Percentiles rank a stretch among this genome's conserved stretches.
These are phyloP conservation scores for Anethum foeniculum DNA, from an alignment of 140 eudicot genomes.

Conservation along the genomic window DNA sequence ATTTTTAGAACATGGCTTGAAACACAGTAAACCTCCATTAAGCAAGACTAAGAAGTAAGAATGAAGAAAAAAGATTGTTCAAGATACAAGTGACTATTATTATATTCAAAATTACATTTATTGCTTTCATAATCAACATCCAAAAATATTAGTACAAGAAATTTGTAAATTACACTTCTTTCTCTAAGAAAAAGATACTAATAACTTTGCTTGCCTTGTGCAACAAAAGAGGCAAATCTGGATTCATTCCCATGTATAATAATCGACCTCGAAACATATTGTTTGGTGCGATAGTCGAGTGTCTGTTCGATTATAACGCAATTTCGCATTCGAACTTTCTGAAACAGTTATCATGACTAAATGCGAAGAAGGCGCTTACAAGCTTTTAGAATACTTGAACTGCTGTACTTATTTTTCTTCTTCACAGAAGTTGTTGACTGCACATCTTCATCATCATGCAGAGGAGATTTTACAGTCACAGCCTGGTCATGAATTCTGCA, in stretches of 20 bases:
- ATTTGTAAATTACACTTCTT: no score
- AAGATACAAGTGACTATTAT: no score
- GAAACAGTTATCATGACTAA: slow-evolving; percentile 1
- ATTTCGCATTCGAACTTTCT: no score
- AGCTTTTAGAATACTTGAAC: slow-evolving; percentile 41
- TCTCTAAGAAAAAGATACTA: neutral
- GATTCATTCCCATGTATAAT: neutral
- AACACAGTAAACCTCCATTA: no score
- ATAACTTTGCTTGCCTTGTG: slow-evolving; percentile 1
- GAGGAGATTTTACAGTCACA: slow-evolving; percentile 18
- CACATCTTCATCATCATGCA: slow-evolving; percentile 21
- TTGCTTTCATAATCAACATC: no score
- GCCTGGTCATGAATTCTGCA: slow-evolving; percentile 60
- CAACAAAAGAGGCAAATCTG: neutral
- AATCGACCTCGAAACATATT: neutral
- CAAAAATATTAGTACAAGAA: no score
- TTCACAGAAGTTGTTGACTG: slow-evolving; percentile 1
- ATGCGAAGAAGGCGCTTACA: slow-evolving; percentile 66
- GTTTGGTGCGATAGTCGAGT: neutral
- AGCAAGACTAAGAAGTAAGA: no score
- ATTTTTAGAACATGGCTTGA: no score
- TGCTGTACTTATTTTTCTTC: slow-evolving; percentile 6
- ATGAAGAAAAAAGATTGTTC: no score
- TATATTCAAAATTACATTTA: no score
- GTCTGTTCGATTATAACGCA: neutral